Percentiles rank a stretch among this genome's conserved stretches.
phyloP scores from a whole-genome alignment of 2,329 filamentous ascomycete species.

The Calonectria pteridis region DNA sequence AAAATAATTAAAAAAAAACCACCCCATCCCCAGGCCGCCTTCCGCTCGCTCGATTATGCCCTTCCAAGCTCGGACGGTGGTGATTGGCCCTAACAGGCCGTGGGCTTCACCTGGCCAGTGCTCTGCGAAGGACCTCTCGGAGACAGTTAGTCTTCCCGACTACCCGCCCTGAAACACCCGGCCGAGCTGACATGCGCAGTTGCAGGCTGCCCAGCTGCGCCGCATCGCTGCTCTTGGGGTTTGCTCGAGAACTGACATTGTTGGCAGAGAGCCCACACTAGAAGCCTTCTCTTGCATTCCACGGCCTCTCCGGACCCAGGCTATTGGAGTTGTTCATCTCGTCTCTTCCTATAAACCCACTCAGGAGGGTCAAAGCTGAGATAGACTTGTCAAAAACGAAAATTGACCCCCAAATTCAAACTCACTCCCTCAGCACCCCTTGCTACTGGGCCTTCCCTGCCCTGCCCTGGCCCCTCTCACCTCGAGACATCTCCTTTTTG shows the following conservation, averaged over 20 bases:
- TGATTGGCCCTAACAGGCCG: background rate
- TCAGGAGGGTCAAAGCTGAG: background rate
- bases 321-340: constrained; percentile 7
- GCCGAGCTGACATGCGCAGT: constrained; percentile 12
- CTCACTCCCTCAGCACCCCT: background rate
- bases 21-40: background rate
- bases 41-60: background rate
- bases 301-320: constrained; percentile 31
- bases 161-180: constrained; percentile 36
- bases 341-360: background rate
- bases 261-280: constrained; percentile 29
- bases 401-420: background rate
- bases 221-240: background rate
- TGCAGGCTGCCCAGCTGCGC: background rate
- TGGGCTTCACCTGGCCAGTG: constrained; percentile 12
- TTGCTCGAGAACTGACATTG: constrained; percentile 12
- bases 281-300: constrained; percentile 19
- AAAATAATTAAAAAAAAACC: no score
- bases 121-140: background rate
- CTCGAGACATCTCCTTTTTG: constrained; percentile 1
- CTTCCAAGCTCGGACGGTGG: background rate
- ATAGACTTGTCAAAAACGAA: background rate
- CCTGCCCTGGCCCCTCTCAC: background rate
- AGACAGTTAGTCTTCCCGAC: background rate
- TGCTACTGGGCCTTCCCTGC: background rate